These are phyloP conservation scores for Hypoxylon subgilvum DNA, from an alignment of 495 filamentous ascomycete species.

Conservation along the genomic window DNA sequence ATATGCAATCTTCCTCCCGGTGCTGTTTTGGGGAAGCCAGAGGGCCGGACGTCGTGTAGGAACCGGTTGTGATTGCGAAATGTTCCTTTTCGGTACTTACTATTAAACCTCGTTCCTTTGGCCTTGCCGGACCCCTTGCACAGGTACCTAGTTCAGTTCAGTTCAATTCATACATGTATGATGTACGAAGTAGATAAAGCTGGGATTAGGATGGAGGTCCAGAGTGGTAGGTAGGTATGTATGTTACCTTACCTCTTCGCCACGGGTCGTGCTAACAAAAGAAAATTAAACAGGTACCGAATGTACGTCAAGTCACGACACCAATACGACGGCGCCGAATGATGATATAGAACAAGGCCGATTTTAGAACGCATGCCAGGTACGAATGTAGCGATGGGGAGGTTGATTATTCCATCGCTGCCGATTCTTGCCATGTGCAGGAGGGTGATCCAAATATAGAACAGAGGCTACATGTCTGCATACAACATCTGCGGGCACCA, in stretches of 20 bases:
- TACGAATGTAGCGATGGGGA: conserved; percentile 21
- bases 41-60: no score
- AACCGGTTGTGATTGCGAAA: no score
- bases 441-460: conserved; percentile 32
- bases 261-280: conserved; percentile 4
- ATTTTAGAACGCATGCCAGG: background rate
- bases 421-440: conserved; percentile 31
- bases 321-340: background rate
- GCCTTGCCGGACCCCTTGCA: no score
- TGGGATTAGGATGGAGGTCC: no score
- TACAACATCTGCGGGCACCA: conserved; percentile 13
- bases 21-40: no score
- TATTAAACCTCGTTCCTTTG: no score
- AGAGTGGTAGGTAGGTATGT: background rate
- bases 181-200: background rate
- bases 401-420: conserved; percentile 13
- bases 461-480: no score
- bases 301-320: conserved; percentile 9
- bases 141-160: no score
- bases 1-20: no score
- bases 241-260: background rate
- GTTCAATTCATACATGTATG: background rate
- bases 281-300: conserved; percentile 14
- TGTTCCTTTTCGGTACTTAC: no score
- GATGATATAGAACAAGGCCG: conserved; percentile 1